These are phyloP conservation scores for Blastocystis sp. DNA, from an alignment of 352 stramenopile genomes.

Conservation along the genomic window DNA sequence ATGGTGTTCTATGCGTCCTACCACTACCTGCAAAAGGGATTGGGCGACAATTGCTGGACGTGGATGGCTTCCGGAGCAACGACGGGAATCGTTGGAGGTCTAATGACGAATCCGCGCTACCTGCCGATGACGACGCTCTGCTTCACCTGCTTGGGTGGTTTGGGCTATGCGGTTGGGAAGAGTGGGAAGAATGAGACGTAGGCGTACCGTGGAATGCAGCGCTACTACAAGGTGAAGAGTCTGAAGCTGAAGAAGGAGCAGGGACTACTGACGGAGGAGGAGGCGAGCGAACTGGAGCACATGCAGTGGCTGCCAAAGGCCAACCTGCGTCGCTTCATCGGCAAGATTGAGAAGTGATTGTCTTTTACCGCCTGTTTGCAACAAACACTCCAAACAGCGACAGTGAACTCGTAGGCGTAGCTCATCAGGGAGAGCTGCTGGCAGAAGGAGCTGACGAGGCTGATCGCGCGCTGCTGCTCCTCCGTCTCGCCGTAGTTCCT, in stretches of 20 bases:
- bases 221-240: constrained; percentile 51
- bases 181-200: background rate
- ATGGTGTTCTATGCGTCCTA: constrained; percentile 68
- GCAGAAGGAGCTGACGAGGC: constrained; percentile 33
- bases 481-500: background rate
- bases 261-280: constrained; percentile 29
- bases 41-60: constrained; percentile 26
- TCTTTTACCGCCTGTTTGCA: background rate
- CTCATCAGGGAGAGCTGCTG: constrained; percentile 37
- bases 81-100: constrained; percentile 38
- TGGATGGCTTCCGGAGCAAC: constrained; percentile 34
- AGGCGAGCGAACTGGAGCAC: constrained; percentile 15
- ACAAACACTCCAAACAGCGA: constrained; percentile 42
- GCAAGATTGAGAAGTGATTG: background rate
- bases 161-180: constrained; percentile 31
- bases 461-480: background rate
- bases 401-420: constrained; percentile 39
- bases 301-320: constrained; percentile 21
- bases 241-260: constrained; percentile 43
- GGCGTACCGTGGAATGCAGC: constrained; percentile 1
- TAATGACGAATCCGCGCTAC: constrained; percentile 60
- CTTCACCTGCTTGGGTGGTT: constrained; percentile 43
- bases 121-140: constrained; percentile 52
- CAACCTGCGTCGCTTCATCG: background rate
- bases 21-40: constrained; percentile 40